Evolutionary conservation across 2,329 filamentous ascomycete species (phyloP), one percentile per base, ranked within the genome.

Genomic region (Calonectria pteridis): DNA sequence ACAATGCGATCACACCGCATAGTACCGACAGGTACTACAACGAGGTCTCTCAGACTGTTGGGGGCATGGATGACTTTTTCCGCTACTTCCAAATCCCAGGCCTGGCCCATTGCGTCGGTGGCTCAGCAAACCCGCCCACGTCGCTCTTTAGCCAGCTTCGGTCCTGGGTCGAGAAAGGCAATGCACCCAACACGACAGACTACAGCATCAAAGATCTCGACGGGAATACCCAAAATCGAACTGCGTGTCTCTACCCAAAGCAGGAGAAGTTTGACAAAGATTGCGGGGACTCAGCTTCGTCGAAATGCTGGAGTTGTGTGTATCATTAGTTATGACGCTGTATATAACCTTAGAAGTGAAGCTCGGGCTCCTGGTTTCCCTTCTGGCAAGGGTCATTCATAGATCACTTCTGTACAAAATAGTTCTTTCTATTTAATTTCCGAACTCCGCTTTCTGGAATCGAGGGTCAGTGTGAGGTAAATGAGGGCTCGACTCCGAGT

Each of bases 11-110:
- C 33, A 62, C 55, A 28, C 55, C 55, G 6, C 55, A 40, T 6
- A 62, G 55, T 16, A 62, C 55, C 6, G 55, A 62, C 16, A 43
- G n/a, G 23, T 62, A 62, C 13, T 62, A 62, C 23, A 62, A 62
- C 3, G 55, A 62, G 23, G 55, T 62, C 14, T 6, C 55, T 3
- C 55, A 62, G 6, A 62, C 55, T 13, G 23, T 29, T 2, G 55
- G 55, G 16, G 55, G 55, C 35, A 62, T 62, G 55, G 33, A 62
- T 18, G 55, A 62, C 6, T 62, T 62, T 40, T 62, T 62, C 55
- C 55, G 55, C 35, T 62, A 62, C 35, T 62, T 62, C 55, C 55
- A 62, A 35, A 62, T 62, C 55, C 55, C 55, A 14, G 55, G 55
- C 13, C 33, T 62, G 3, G 55, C 55, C 2, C 55, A 62, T 13